These are phyloP conservation scores for Fusarium buxicola DNA, from an alignment of 2,329 filamentous ascomycete species.

Conservation along the genomic window DNA sequence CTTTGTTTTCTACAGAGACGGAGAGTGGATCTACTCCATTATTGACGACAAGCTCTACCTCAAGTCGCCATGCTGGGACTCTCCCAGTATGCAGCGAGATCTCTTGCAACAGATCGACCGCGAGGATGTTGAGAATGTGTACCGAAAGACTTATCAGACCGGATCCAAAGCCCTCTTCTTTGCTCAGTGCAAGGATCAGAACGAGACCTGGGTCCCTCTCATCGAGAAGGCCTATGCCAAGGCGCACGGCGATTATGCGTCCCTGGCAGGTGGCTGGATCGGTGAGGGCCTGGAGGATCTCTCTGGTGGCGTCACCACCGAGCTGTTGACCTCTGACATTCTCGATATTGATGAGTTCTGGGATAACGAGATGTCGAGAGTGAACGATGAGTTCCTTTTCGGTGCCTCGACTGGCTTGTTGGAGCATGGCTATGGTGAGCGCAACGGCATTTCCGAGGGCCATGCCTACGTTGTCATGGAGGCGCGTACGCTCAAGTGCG, in stretches of 20 bases:
- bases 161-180: constrained; percentile 84
- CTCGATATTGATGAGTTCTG: constrained; percentile 85
- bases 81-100: constrained; percentile 78
- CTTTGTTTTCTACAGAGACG: constrained; percentile 89
- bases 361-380: constrained; percentile 81
- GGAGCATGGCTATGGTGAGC: constrained; percentile 70
- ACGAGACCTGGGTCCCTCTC: constrained; percentile 85
- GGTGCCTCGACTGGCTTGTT: constrained; percentile 75
- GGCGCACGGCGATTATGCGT: constrained; percentile 80
- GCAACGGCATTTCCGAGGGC: constrained; percentile 68
- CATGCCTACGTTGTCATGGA: constrained; percentile 73
- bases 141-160: constrained; percentile 77
- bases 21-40: constrained; percentile 92
- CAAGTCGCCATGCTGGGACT: constrained; percentile 84
- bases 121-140: constrained; percentile 77
- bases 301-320: constrained; percentile 76
- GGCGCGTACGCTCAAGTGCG: constrained; percentile 63
- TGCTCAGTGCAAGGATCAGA: constrained; percentile 78
- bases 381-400: constrained; percentile 84
- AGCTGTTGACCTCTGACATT: constrained; percentile 76
- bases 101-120: constrained; percentile 81
- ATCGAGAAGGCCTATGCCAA: constrained; percentile 89
- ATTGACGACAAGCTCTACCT: constrained; percentile 92
- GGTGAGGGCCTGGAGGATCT: constrained; percentile 71
- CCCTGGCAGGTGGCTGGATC: constrained; percentile 77